A percentile compares a stretch with the other conserved stretches of the same genome.
Conservation (phyloP, 331 rosid genomes). For the Phaseolus coccineus region DNA sequence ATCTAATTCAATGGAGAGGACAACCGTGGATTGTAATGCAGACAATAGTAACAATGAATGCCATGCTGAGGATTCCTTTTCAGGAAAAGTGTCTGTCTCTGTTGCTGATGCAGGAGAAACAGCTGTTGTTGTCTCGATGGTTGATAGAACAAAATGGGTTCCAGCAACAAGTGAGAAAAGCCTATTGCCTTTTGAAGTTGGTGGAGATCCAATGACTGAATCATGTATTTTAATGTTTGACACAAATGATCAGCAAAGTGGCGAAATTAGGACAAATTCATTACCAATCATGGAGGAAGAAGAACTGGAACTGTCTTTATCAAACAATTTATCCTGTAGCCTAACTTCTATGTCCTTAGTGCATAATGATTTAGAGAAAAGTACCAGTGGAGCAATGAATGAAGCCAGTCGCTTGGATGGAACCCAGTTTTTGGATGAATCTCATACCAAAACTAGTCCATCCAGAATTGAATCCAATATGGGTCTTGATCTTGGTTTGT, state of each 20-base stretch:
- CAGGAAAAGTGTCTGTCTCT: constrained; percentile 76
- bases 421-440: constrained; percentile 48
- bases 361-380: constrained; percentile 51
- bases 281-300: constrained; percentile 53
- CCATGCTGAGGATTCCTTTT: constrained; percentile 57
- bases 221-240: constrained; percentile 53
- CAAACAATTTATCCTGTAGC: constrained; percentile 53
- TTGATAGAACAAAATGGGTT: constrained; percentile 57
- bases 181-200: constrained; percentile 56
- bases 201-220: constrained; percentile 55
- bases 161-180: constrained; percentile 54
- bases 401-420: constrained; percentile 55
- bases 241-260: constrained; percentile 49
- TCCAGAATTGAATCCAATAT: constrained; percentile 57
- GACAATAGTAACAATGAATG: constrained; percentile 50
- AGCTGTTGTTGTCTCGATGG: constrained; percentile 89
- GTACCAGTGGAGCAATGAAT: constrained; percentile 49
- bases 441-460: constrained; percentile 47
- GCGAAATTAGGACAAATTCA: constrained; percentile 44
- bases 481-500: constrained; percentile 83
- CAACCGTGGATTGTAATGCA: constrained; percentile 45
- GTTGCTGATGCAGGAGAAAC: constrained; percentile 95
- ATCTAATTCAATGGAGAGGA: constrained; percentile 50
- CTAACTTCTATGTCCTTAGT: constrained; percentile 57
- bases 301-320: constrained; percentile 71